Conservation (phyloP, 768 basidiomycete genomes). For the Daedaleopsis nitida region DNA sequence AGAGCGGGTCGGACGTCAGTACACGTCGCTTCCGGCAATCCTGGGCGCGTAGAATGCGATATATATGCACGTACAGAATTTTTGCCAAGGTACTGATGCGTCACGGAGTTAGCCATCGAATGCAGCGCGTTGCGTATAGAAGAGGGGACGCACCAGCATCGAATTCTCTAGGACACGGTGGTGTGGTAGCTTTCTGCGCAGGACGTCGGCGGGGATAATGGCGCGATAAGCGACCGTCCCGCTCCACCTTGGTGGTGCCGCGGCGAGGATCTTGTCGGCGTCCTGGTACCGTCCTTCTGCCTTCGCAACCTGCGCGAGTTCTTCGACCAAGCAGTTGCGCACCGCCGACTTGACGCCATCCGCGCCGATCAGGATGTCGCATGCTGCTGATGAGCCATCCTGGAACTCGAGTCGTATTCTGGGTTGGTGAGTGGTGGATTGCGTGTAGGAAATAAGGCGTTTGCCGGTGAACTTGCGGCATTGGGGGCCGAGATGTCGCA, state of each 20-base stretch:
- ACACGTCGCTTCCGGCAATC: slow-evolving; percentile 27
- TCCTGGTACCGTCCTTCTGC: slow-evolving; percentile 40
- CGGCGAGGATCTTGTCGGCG: slow-evolving; percentile 39
- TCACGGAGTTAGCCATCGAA: neutral
- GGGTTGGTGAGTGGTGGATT: slow-evolving; percentile 30
- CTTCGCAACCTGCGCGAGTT: slow-evolving; percentile 33
- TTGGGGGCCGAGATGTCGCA: slow-evolving; percentile 48
- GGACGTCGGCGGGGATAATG: slow-evolving; percentile 47
- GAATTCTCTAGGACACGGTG: slow-evolving; percentile 26
- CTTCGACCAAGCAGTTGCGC: slow-evolving; percentile 38
- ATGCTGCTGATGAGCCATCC: slow-evolving; percentile 60
- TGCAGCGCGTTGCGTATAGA: no score
- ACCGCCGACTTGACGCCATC: slow-evolving; percentile 65
- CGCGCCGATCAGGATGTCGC: slow-evolving; percentile 71
- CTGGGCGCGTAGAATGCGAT: no score
- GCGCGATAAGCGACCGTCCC: slow-evolving; percentile 62
- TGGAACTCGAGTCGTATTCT: slow-evolving; percentile 56
- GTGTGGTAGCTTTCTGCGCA: slow-evolving; percentile 8
- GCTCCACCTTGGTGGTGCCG: slow-evolving; percentile 58
- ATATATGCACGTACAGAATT: slow-evolving; percentile 24
- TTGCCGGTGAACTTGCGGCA: slow-evolving; percentile 55
- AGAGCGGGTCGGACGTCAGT: neutral
- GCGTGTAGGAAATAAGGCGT: slow-evolving; percentile 58
- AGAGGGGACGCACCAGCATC: slow-evolving; percentile 21
- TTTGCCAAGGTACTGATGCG: slow-evolving; percentile 54